Evolutionary conservation across 2,329 filamentous ascomycete species (phyloP).

Genomic region (Phyllosticta paracitricarpa): DNA sequence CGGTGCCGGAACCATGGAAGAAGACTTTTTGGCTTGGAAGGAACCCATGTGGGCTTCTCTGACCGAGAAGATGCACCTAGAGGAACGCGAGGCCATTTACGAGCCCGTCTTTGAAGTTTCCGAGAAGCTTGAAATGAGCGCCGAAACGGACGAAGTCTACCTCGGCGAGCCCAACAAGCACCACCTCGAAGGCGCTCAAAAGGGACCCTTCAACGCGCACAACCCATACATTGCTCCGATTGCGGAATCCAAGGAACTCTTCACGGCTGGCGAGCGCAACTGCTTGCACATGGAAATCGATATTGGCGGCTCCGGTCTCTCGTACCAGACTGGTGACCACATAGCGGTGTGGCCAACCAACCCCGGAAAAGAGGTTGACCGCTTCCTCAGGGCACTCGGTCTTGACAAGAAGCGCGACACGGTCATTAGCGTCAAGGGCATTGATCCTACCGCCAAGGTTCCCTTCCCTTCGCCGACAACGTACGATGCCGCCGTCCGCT

Average conservation of each 20-base stretch:
- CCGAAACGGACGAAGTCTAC: conserved; percentile 74
- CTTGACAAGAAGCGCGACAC: conserved; percentile 66
- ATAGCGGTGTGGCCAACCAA: conserved; percentile 97
- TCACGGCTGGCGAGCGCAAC: conserved; percentile 81
- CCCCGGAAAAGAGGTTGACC: conserved; percentile 80
- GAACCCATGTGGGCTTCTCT: conserved; percentile 96
- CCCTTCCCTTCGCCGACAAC: conserved; percentile 96
- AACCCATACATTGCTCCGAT: conserved; percentile 96
- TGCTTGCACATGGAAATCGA: conserved; percentile 95
- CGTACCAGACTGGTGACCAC: conserved; percentile 94
- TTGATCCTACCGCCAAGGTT: conserved; percentile 93
- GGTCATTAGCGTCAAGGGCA: conserved; percentile 79
- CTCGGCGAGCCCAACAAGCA: conserved; percentile 93
- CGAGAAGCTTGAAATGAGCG: conserved; percentile 62
- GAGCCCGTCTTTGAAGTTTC: conserved; percentile 82
- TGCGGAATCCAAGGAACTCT: conserved; percentile 79
- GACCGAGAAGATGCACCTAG: conserved; percentile 70
- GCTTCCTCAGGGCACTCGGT: conserved; percentile 71
- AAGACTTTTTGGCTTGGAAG: conserved; percentile 98
- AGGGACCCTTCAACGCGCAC: conserved; percentile 89
- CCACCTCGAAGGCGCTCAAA: conserved; percentile 75
- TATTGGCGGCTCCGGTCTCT: conserved; percentile 77
- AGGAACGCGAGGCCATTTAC: conserved; percentile 93
- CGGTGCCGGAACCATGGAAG: conserved; percentile 97
- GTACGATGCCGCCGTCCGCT: conserved; percentile 84